phyloP scores from a whole-genome alignment of 305 asterid species.

The Andrographis paniculata region DNA sequence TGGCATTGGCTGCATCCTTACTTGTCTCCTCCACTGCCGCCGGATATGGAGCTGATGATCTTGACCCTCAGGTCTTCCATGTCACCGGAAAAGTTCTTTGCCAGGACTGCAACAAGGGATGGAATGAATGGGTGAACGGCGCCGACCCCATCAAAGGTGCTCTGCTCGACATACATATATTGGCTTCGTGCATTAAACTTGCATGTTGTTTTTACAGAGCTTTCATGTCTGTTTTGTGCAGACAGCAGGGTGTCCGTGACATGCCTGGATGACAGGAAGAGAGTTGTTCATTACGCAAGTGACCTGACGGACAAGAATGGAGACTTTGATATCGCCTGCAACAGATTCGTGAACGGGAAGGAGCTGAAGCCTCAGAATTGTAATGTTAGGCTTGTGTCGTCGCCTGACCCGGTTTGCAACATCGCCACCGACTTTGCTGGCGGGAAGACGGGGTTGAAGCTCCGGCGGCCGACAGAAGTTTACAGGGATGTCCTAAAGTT shows the following conservation, averaged over 20 bases:
- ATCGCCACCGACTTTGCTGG: constrained; percentile 71
- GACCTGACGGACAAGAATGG: constrained; percentile 66
- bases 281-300: constrained; percentile 64
- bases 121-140: constrained; percentile 67
- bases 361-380: constrained; percentile 45
- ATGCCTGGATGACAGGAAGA: constrained; percentile 59
- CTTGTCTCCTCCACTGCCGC: constrained; percentile 21
- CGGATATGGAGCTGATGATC: constrained; percentile 12
- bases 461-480: constrained; percentile 48
- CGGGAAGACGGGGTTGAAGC: constrained; percentile 73
- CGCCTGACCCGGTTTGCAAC: constrained; percentile 82
- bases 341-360: constrained; percentile 38
- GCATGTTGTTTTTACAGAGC: neutral
- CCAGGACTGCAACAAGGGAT: constrained; percentile 71
- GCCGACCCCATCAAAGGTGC: constrained; percentile 68
- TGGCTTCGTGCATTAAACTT: neutral
- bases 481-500: constrained; percentile 56
- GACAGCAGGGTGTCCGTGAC: constrained; percentile 70
- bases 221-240: constrained; percentile 20
- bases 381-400: constrained; percentile 60
- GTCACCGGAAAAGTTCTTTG: constrained; percentile 73
- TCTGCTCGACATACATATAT: neutral
- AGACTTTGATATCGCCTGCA: constrained; percentile 38
- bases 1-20: constrained; percentile 22
- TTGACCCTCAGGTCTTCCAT: constrained; percentile 32